phyloP scores from a whole-genome alignment of 2,329 filamentous ascomycete species.

The Pseudogymnoascus sp. region DNA sequence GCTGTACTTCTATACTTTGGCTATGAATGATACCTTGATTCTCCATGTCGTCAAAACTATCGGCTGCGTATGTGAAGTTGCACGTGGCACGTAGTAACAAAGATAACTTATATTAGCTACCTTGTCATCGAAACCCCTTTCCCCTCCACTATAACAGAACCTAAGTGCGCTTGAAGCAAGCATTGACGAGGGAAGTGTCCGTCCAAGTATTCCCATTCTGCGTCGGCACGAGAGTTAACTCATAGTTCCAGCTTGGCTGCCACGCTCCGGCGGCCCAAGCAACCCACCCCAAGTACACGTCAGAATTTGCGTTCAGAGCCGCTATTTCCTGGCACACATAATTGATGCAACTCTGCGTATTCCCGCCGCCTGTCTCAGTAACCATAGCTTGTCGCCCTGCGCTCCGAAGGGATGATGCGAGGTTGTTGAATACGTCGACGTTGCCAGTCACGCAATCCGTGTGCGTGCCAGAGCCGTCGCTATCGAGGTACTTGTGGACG shows the following conservation, averaged over 20 bases:
- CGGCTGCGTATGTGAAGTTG: not conserved
- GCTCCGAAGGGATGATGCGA: no score
- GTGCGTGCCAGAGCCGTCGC: constrained; percentile 47
- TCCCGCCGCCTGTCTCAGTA: constrained; percentile 43
- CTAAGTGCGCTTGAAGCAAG: no score
- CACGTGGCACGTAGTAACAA: no score
- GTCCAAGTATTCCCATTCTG: no score
- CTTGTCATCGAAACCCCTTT: no score
- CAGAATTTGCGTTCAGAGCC: constrained; percentile 23
- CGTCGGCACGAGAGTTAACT: no score
- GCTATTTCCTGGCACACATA: constrained; percentile 29
- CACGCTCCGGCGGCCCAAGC: no score
- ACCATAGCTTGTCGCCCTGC: constrained; percentile 40
- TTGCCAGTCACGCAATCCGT: constrained; percentile 46
- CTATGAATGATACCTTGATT: not conserved
- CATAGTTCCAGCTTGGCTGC: no score
- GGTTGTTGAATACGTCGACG: constrained; percentile 34
- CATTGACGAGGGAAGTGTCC: no score
- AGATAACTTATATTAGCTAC: no score
- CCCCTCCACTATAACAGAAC: no score
- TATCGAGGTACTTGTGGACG: constrained; percentile 54
- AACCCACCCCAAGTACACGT: not conserved
- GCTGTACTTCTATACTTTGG: not conserved
- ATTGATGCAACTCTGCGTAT: constrained; percentile 26
- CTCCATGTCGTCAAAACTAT: not conserved